phyloP scores from a whole-genome alignment of 2,329 filamentous ascomycete species.

The Calcarisporium arbuscula region DNA sequence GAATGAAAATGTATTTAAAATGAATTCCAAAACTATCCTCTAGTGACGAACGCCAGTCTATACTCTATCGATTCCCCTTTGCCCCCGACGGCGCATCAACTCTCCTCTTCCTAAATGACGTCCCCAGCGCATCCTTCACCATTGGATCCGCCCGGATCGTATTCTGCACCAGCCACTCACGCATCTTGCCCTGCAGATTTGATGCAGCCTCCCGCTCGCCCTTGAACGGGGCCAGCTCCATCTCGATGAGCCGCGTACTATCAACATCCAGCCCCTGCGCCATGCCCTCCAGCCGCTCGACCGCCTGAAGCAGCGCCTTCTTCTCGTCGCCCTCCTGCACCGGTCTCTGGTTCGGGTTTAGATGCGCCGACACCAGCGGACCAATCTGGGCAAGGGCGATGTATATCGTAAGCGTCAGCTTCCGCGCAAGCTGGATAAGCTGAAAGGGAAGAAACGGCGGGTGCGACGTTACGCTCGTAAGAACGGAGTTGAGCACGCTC shows the following conservation, averaged over 20 bases:
- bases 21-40: slow-evolving; percentile 1
- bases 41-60: no score
- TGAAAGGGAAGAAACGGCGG: slow-evolving; percentile 79
- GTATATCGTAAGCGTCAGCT: slow-evolving; percentile 70
- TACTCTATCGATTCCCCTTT: slow-evolving; percentile 40
- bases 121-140: slow-evolving; percentile 72
- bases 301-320: slow-evolving; percentile 50
- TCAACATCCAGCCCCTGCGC: slow-evolving; percentile 61
- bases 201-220: slow-evolving; percentile 60
- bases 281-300: slow-evolving; percentile 60
- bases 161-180: slow-evolving; percentile 84
- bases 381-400: slow-evolving; percentile 79
- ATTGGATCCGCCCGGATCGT: slow-evolving; percentile 73
- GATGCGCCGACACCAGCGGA: slow-evolving; percentile 50
- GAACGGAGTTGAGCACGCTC: slow-evolving; percentile 37
- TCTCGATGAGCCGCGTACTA: slow-evolving; percentile 59
- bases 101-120: slow-evolving; percentile 57
- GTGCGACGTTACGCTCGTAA: slow-evolving; percentile 34
- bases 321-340: slow-evolving; percentile 34
- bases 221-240: slow-evolving; percentile 76
- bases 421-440: slow-evolving; percentile 66
- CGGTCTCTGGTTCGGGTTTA: slow-evolving; percentile 20
- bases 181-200: slow-evolving; percentile 60
- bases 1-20: no score
- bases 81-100: slow-evolving; percentile 58